Conservation (phyloP, 139 green algal genomes). For the Haematococcus lacustris region DNA sequence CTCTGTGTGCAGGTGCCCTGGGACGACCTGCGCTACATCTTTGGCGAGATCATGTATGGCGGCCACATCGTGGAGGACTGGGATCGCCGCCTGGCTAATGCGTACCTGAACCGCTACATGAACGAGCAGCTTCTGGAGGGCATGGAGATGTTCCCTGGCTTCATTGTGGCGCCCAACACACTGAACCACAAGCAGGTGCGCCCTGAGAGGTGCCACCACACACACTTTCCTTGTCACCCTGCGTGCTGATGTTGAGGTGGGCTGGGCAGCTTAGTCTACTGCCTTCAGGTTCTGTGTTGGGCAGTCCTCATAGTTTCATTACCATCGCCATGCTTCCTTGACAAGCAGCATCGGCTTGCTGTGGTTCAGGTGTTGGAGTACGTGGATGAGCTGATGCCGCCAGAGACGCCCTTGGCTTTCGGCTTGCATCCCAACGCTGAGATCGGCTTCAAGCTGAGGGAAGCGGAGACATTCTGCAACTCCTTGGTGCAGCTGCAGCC, state of each 20-base stretch:
- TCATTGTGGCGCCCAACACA: conserved; percentile 55
- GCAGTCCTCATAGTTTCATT: too few relatives aligned
- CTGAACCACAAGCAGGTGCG: conserved; percentile 59
- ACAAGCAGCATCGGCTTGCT: too few relatives aligned
- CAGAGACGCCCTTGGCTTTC: conserved; percentile 75
- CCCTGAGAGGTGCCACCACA: too few relatives aligned
- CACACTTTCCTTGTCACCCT: background rate
- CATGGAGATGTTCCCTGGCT: conserved; percentile 72
- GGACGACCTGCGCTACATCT: conserved; percentile 85
- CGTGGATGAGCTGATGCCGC: conserved; percentile 69
- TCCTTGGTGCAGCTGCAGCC: conserved; percentile 66
- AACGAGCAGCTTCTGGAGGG: conserved; percentile 77
- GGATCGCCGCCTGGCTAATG: conserved; percentile 74
- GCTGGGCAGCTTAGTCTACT: conserved; percentile 2
- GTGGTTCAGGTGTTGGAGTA: conserved; percentile 67
- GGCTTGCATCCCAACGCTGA: conserved; percentile 89
- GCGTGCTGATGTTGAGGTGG: background rate
- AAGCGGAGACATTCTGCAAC: conserved; percentile 74
- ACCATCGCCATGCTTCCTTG: too few relatives aligned
- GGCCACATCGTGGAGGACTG: conserved; percentile 92
- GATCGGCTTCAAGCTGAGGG: conserved; percentile 83
- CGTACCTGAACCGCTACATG: conserved; percentile 55
- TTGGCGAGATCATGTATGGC: conserved; percentile 96
- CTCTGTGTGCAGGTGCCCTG: conserved; percentile 70
- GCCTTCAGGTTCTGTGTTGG: too few relatives aligned